Evolutionary conservation across 2,329 filamentous ascomycete genomes (phyloP).

Genomic region (Cercospora janseana): DNA sequence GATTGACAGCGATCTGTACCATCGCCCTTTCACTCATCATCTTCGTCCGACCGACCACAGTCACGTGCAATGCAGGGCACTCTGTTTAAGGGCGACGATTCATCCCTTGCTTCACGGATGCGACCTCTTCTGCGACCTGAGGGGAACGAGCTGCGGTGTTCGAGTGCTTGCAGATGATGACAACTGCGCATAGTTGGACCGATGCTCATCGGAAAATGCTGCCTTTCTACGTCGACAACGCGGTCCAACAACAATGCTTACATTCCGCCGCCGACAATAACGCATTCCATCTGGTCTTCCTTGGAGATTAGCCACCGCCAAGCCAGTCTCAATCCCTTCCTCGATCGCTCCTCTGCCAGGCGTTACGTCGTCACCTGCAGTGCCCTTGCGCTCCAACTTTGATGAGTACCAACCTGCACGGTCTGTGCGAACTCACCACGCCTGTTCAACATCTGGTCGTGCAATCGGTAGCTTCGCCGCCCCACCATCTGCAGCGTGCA

Average conservation of each 20-base stretch:
- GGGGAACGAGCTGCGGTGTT: slow-evolving; percentile 21
- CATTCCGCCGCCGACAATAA: slow-evolving; percentile 29
- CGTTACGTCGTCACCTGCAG: slow-evolving; percentile 27
- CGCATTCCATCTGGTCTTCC: slow-evolving; percentile 32
- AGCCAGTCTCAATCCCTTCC: slow-evolving; percentile 31
- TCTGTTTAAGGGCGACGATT: neutral
- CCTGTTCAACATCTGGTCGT: slow-evolving; percentile 17
- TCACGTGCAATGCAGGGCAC: neutral
- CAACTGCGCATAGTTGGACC: slow-evolving; percentile 14
- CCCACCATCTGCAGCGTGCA: slow-evolving; percentile 32
- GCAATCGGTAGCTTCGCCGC: slow-evolving; percentile 32
- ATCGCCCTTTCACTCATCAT: no score
- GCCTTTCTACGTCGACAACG: slow-evolving; percentile 15
- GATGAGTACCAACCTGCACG: slow-evolving; percentile 27
- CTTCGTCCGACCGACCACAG: no score
- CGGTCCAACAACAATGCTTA: slow-evolving; percentile 29
- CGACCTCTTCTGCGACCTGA: slow-evolving; percentile 27
- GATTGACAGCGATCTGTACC: neutral
- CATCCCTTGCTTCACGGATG: slow-evolving; percentile 28
- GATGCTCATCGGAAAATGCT: slow-evolving; percentile 14
- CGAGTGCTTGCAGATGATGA: slow-evolving; percentile 21
- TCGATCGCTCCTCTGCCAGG: slow-evolving; percentile 23
- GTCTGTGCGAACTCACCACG: slow-evolving; percentile 23
- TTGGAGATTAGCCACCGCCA: slow-evolving; percentile 32
- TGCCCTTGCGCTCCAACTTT: slow-evolving; percentile 35